Evolutionary conservation across 2,329 filamentous ascomycete species (phyloP), one percentile per base, ranked within the genome.

Genomic region (Cladosporium cucumerinum): DNA sequence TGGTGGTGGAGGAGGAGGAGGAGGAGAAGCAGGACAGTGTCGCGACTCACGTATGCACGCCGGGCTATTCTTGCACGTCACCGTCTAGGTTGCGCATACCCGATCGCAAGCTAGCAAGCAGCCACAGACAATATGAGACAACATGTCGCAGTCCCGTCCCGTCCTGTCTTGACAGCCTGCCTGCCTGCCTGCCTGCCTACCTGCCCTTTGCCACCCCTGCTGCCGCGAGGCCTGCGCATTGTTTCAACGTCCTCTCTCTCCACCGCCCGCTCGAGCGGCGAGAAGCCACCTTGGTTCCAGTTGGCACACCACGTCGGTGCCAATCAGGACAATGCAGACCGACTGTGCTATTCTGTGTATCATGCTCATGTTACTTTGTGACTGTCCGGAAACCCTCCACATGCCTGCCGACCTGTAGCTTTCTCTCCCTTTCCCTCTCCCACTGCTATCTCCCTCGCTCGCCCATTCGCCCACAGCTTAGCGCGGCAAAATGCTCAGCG

Each of bases 291-390:
- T 58, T 58, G 55, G 36, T 28, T 58, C 55, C 23, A 39, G 55
- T 16, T 5, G n/a, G 55, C 55, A 46, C 58, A 51, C 58, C 43
- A 54, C 43, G 26, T 23, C 49, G 16, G 25, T n/a, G 55, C 60
- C 60, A 62, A 62, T 62, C 60, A 62, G 60, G 60, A 55, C 60
- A 62, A 55, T 62, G 60, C 60, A 62, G 60, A 12, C 25, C 18
- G 28, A 30, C 51, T 10, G 28, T 32, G 25, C 12, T 23, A 21
- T 21, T 23, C n/a, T 7, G 39, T 46, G 39, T 46, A 46, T 12
- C 39, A 46, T 46, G 39, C 23, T 46, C 39, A 46, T 21, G 39
- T 46, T 21, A 46, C 39, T 46, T 46, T 46, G n/a, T 46, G 39
- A 21, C 39, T 46, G 39, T 21, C 39, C 39, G 39, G 8, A 46